Percentiles rank a stretch among this genome's conserved stretches.
Evolutionary conservation across 345 rosid species (phyloP).

Genomic region (Boechera retrofracta): DNA sequence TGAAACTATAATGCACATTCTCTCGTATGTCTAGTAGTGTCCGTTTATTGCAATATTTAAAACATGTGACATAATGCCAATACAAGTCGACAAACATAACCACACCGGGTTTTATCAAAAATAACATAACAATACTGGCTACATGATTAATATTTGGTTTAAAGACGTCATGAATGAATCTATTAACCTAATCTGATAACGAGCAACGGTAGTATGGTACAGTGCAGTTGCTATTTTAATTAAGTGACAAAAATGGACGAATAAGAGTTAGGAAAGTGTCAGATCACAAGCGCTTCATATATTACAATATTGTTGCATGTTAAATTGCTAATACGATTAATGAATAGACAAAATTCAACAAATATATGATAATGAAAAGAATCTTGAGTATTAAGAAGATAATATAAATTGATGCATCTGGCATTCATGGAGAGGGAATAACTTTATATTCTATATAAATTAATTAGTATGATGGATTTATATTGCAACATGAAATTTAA

Average conservation of each 20-base stretch:
- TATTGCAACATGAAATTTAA: background rate
- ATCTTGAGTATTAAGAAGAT: constrained; percentile 1
- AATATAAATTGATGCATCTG: too few relatives aligned
- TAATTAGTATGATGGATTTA: background rate
- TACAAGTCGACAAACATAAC: background rate
- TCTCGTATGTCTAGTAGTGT: background rate
- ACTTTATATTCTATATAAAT: background rate
- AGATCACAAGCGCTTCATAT: constrained; percentile 25
- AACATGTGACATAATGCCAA: background rate
- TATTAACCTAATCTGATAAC: background rate
- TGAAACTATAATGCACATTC: background rate
- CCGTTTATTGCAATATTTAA: background rate
- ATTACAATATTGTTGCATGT: background rate
- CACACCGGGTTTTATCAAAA: background rate
- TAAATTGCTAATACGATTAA: constrained; percentile 3
- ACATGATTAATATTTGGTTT: background rate
- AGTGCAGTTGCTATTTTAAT: background rate
- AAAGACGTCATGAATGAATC: background rate
- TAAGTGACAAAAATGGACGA: background rate
- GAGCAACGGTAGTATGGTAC: background rate
- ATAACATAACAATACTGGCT: background rate
- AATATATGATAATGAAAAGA: constrained; percentile 8
- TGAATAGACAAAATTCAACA: constrained; percentile 1
- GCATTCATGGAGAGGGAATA: too few relatives aligned
- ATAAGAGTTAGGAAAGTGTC: constrained; percentile 23